Conservation (phyloP, 345 rosid genomes). For the Gossypium raimondii region DNA sequence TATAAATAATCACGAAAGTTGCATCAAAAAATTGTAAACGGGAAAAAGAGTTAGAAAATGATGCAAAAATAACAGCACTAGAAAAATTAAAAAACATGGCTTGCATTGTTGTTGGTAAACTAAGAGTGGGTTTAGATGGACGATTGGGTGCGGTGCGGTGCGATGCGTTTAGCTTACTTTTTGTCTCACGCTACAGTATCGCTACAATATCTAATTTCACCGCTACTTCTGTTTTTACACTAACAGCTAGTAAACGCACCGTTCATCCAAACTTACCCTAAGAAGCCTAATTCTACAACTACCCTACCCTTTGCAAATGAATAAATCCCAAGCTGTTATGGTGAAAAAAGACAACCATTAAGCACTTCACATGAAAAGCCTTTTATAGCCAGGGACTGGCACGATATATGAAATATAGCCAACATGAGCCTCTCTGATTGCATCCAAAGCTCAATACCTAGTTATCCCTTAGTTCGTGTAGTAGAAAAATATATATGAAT, state of each 20-base stretch:
- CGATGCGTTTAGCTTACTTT: too few species aligned
- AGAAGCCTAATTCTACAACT: too few species aligned
- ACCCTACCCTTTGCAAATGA: too few species aligned
- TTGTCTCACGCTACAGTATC: too few species aligned
- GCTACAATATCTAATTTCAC: too few species aligned
- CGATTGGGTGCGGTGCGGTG: too few species aligned
- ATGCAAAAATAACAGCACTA: neutral
- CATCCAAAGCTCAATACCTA: neutral
- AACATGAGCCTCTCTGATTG: neutral
- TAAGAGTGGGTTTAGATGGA: too few species aligned
- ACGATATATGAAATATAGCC: neutral
- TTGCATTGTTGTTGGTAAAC: too few species aligned
- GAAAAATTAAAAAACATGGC: neutral
- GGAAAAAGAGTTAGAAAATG: neutral
- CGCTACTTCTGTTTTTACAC: too few species aligned
- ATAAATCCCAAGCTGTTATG: neutral
- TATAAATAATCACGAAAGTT: too few species aligned
- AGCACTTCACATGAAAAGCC: conserved; percentile 7
- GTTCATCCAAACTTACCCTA: too few species aligned
- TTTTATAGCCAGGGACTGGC: neutral
- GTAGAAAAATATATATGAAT: conserved; percentile 16
- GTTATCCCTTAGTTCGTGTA: conserved; percentile 5
- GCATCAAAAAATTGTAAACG: neutral
- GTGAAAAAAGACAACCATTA: neutral
- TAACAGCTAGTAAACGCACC: too few species aligned